A percentile compares a stretch with the other conserved stretches of the same genome.
phyloP scores from a whole-genome alignment of 176 grass and related monocot genomes.

The Oryza brachyantha region DNA sequence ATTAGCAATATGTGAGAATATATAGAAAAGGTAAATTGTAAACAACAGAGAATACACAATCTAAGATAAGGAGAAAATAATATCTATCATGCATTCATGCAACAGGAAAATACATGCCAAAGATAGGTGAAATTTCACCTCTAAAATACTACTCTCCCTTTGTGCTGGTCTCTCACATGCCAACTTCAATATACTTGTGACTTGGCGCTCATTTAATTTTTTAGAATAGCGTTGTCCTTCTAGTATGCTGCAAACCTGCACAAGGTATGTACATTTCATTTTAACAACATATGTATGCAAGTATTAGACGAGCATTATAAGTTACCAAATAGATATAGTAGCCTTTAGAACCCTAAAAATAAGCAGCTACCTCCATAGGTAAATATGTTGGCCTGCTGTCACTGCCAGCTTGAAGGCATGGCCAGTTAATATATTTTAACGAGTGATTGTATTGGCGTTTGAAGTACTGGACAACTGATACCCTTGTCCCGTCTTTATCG shows the following conservation, averaged over 20 bases:
- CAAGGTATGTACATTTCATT: neutral
- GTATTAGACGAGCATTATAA: neutral
- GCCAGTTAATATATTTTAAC: conserved; percentile 50
- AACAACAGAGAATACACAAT: neutral
- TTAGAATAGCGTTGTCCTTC: conserved; percentile 56
- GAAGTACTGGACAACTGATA: conserved; percentile 71
- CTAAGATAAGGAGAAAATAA: neutral
- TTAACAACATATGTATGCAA: neutral
- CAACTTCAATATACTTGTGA: conserved; percentile 50
- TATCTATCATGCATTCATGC: neutral
- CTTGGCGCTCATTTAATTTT: conserved; percentile 66
- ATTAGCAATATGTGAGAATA: conserved; percentile 43
- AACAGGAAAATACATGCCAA: neutral
- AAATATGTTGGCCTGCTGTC: conserved; percentile 63
- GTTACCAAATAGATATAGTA: neutral
- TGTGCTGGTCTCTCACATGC: conserved; percentile 53
- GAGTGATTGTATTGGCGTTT: conserved; percentile 37
- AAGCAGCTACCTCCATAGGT: conserved; percentile 63
- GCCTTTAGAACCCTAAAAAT: neutral
- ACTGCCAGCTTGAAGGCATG: conserved; percentile 72
- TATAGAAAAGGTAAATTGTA: neutral
- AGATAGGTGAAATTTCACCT: conserved; percentile 32
- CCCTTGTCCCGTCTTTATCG: conserved; percentile 38
- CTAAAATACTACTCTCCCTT: conserved; percentile 46
- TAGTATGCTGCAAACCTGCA: conserved; percentile 62